These are phyloP conservation scores for Colletotrichum noveboracense DNA, from an alignment of 2,329 filamentous ascomycete genomes.

Conservation along the genomic window DNA sequence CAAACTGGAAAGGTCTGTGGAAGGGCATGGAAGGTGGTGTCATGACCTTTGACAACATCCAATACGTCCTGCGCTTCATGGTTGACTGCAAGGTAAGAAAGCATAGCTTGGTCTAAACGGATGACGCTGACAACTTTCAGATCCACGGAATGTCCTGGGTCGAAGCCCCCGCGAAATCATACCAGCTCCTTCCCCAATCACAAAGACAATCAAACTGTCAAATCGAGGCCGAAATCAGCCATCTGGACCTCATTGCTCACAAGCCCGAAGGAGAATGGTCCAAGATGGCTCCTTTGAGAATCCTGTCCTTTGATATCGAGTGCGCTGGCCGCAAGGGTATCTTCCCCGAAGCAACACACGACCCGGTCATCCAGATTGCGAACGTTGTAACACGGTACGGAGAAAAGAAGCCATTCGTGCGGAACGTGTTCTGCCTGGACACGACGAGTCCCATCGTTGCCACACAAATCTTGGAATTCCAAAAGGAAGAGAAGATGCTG, in stretches of 20 bases:
- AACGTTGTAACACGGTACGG: slow-evolving; percentile 95
- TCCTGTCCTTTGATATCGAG: slow-evolving; percentile 97
- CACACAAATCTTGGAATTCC: slow-evolving; percentile 86
- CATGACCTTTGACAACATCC: slow-evolving; percentile 93
- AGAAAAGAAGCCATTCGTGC: slow-evolving; percentile 92
- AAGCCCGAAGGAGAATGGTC: slow-evolving; percentile 92
- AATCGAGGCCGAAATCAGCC: slow-evolving; percentile 88
- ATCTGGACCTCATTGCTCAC: slow-evolving; percentile 84
- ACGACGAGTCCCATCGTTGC: slow-evolving; percentile 93
- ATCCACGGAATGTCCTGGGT: slow-evolving; percentile 98
- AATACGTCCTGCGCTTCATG: slow-evolving; percentile 97
- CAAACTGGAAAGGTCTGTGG: slow-evolving; percentile 95
- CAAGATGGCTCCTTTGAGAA: slow-evolving; percentile 93
- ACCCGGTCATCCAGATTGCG: slow-evolving; percentile 97
- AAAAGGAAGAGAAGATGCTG: slow-evolving; percentile 87
- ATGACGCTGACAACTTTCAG: slow-evolving; percentile 38
- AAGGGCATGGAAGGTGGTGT: slow-evolving; percentile 71
- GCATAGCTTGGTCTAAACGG: not conserved
- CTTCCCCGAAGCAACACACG: slow-evolving; percentile 89
- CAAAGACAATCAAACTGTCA: slow-evolving; percentile 91
- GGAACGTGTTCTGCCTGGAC: slow-evolving; percentile 95
- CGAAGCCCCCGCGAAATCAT: slow-evolving; percentile 77
- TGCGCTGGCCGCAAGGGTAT: slow-evolving; percentile 97
- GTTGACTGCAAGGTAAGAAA: slow-evolving; percentile 81
- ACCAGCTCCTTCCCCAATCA: slow-evolving; percentile 69